These are phyloP conservation scores for Epichloe scottii DNA, from an alignment of 2,329 filamentous ascomycete species.

Conservation along the genomic window DNA sequence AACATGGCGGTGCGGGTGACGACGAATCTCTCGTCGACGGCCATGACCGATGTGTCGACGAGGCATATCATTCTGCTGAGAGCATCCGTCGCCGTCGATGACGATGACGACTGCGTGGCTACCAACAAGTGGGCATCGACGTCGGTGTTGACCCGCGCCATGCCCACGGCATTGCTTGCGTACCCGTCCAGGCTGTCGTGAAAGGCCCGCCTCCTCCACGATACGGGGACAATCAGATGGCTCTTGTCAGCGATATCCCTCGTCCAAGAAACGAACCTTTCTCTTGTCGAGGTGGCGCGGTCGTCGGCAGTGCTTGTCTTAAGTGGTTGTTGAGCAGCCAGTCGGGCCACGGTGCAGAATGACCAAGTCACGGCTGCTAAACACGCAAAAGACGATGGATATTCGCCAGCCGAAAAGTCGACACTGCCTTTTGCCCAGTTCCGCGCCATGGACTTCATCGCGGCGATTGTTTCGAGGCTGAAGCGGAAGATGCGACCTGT, in stretches of 20 bases:
- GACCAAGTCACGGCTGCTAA: slow-evolving; percentile 29
- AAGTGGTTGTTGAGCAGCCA: neutral
- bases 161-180: slow-evolving; percentile 30
- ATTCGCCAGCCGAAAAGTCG: neutral
- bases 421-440: neutral
- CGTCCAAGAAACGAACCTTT: too few species aligned
- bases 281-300: neutral
- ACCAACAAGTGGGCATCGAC: slow-evolving; percentile 12
- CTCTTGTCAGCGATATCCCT: slow-evolving; percentile 5
- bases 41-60: slow-evolving; percentile 14
- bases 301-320: slow-evolving; percentile 2
- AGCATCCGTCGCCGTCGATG: neutral
- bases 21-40: slow-evolving; percentile 30
- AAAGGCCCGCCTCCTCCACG: slow-evolving; percentile 27
- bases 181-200: slow-evolving; percentile 17
- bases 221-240: slow-evolving; percentile 27
- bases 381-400: slow-evolving; percentile 24
- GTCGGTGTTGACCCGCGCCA: slow-evolving; percentile 20
- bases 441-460: slow-evolving; percentile 17
- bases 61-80: slow-evolving; percentile 18
- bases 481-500: slow-evolving; percentile 31
- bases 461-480: slow-evolving; percentile 17
- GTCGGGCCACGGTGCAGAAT: slow-evolving; percentile 24
- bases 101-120: neutral
- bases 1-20: slow-evolving; percentile 24